Conservation (phyloP, 1,284 basidiomycete genomes). For the Puccinia brachypodii region DNA sequence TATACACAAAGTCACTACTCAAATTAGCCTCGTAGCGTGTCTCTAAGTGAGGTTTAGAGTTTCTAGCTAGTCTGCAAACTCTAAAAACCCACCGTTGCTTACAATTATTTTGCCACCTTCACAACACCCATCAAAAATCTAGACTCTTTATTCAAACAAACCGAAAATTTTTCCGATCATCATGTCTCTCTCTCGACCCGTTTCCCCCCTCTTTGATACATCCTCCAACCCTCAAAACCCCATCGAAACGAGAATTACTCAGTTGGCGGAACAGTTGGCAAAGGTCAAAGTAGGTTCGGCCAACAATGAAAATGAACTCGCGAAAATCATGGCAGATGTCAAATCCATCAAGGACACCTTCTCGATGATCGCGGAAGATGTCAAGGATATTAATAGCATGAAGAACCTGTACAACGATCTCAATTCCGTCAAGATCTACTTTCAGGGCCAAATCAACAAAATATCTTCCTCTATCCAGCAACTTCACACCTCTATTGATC, state of each 20-base stretch:
- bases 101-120: too few species aligned
- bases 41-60: too few species aligned
- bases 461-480: neutral
- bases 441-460: neutral
- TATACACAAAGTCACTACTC: too few species aligned
- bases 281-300: neutral
- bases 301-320: neutral
- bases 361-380: neutral
- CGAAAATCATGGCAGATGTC: neutral
- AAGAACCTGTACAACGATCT: neutral
- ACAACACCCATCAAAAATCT: too few species aligned
- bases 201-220: neutral
- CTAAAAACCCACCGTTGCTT: too few species aligned
- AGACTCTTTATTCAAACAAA: too few species aligned
- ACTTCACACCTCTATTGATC: neutral
- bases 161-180: too few species aligned
- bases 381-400: constrained; percentile 13
- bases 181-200: too few species aligned
- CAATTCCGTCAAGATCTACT: neutral
- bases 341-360: neutral
- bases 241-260: neutral
- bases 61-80: too few species aligned
- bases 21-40: too few species aligned
- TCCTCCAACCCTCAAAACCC: neutral
- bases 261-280: neutral